Evolutionary conservation across 2,329 filamentous ascomycete species (phyloP).

Genomic region (Coleophoma cylindrospora): DNA sequence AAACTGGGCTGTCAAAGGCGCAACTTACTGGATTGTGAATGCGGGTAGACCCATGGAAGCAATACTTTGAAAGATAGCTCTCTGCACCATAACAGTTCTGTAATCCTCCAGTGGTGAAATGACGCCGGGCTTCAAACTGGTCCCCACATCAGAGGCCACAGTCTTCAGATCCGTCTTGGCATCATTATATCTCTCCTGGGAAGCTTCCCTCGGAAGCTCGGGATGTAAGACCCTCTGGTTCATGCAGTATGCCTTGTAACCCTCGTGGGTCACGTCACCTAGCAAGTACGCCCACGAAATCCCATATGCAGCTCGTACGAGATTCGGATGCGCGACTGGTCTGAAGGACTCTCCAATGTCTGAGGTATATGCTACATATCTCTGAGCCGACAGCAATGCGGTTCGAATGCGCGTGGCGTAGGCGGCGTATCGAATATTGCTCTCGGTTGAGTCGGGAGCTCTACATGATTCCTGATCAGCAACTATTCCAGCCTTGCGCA

Average conservation of each 20-base stretch:
- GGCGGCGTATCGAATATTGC: constrained; percentile 82
- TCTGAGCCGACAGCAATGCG: constrained; percentile 82
- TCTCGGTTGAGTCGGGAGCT: constrained; percentile 75
- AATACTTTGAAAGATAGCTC: constrained; percentile 83
- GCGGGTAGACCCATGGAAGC: constrained; percentile 93
- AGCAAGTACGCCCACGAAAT: constrained; percentile 90
- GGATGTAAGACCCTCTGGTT: constrained; percentile 76
- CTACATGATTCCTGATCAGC: constrained; percentile 23
- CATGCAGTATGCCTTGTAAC: constrained; percentile 88
- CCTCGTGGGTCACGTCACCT: constrained; percentile 87
- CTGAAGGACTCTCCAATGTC: constrained; percentile 97
- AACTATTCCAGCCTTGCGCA: constrained; percentile 5
- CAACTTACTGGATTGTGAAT: constrained; percentile 49
- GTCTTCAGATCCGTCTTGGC: constrained; percentile 15
- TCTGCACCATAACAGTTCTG: constrained; percentile 82
- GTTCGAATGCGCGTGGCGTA: constrained; percentile 84
- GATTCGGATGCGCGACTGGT: constrained; percentile 79
- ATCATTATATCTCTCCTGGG: constrained; percentile 24
- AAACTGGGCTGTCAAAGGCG: constrained; percentile 19
- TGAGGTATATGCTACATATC: constrained; percentile 95
- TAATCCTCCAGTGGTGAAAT: constrained; percentile 83
- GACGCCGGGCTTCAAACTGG: constrained; percentile 29
- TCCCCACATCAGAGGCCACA: constrained; percentile 6
- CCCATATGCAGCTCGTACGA: constrained; percentile 80
- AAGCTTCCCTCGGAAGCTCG: constrained; percentile 39